These are phyloP conservation scores for Fusarium nygamai DNA, from an alignment of 2,329 filamentous ascomycete species.

Conservation along the genomic window DNA sequence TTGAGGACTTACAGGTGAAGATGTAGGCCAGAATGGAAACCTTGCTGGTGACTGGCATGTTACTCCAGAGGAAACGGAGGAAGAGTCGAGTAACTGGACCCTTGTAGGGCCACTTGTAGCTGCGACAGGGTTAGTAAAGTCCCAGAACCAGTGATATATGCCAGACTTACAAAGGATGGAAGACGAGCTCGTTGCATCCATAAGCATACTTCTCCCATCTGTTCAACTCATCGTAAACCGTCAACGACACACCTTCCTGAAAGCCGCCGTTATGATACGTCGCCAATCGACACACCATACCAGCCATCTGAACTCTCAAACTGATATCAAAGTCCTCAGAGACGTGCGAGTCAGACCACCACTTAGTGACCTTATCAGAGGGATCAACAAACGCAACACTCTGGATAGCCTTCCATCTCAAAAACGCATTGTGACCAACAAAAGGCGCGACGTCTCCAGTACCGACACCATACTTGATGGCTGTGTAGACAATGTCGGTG, in stretches of 20 bases:
- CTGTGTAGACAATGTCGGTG: conserved; percentile 80
- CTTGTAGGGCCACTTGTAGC: conserved; percentile 63
- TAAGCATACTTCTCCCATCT: conserved; percentile 81
- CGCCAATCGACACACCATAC: conserved; percentile 74
- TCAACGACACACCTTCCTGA: conserved; percentile 78
- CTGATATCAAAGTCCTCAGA: conserved; percentile 84
- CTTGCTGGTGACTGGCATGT: conserved; percentile 71
- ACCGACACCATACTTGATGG: conserved; percentile 75
- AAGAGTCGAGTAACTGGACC: conserved; percentile 72
- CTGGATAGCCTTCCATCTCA: conserved; percentile 67
- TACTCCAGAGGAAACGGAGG: conserved; percentile 40
- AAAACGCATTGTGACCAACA: conserved; percentile 80
- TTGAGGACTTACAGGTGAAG: conserved; percentile 59
- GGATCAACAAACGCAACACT: conserved; percentile 37
- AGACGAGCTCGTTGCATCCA: conserved; percentile 76
- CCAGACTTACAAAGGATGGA: conserved; percentile 65
- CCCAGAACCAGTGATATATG: accelerated
- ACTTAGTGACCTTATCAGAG: conserved; percentile 66
- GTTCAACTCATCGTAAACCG: conserved; percentile 76
- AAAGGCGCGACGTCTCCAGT: conserved; percentile 79
- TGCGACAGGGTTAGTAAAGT: background rate
- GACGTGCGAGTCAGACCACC: conserved; percentile 80
- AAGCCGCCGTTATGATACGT: conserved; percentile 76
- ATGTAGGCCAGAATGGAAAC: conserved; percentile 76
- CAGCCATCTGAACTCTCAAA: conserved; percentile 74